A percentile compares a stretch with the other conserved stretches of the same genome.
Conservation (phyloP, 202 grass and related monocot genomes). For the Zoysia matrella region DNA sequence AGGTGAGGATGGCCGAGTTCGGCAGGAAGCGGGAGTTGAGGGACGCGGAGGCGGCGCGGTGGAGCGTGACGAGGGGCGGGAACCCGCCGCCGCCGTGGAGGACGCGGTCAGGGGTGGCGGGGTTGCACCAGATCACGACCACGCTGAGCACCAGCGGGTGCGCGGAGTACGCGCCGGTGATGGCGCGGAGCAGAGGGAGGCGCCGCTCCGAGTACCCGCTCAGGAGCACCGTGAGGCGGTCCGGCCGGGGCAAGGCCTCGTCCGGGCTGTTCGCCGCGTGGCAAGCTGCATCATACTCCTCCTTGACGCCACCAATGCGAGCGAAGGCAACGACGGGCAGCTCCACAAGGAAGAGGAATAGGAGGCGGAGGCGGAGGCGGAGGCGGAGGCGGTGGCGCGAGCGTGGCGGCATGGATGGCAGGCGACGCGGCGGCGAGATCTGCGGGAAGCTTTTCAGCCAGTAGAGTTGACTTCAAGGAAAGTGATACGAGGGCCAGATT, state of each 20-base stretch:
- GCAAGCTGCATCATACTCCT: constrained; percentile 37
- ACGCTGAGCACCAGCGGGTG: constrained; percentile 68
- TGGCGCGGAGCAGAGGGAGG: constrained; percentile 68
- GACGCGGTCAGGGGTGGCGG: constrained; percentile 45
- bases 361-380: too few relatives aligned
- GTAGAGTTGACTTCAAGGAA: constrained; percentile 4
- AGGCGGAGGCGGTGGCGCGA: constrained; percentile 8
- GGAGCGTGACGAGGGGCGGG: constrained; percentile 48
- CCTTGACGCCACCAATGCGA: not conserved
- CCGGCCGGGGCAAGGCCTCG: constrained; percentile 38
- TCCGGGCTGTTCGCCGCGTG: constrained; percentile 34
- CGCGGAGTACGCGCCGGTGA: constrained; percentile 55
- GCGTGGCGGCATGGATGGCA: constrained; percentile 41
- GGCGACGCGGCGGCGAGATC: constrained; percentile 46
- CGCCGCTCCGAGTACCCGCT: constrained; percentile 74
- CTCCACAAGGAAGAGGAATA: constrained; percentile 2
- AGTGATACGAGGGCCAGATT: not conserved
- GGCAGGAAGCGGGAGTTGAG: constrained; percentile 94
- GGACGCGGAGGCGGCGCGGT: constrained; percentile 55
- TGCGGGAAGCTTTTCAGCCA: not conserved
- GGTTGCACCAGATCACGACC: constrained; percentile 80
- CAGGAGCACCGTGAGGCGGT: constrained; percentile 78
- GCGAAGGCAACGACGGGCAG: not conserved
- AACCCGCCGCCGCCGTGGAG: constrained; percentile 21
- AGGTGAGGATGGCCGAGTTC: constrained; percentile 56